A percentile compares a stretch with the other conserved stretches of the same genome.
phyloP scores from a whole-genome alignment of 2,329 filamentous ascomycete species.

The Zasmidium cellare region DNA sequence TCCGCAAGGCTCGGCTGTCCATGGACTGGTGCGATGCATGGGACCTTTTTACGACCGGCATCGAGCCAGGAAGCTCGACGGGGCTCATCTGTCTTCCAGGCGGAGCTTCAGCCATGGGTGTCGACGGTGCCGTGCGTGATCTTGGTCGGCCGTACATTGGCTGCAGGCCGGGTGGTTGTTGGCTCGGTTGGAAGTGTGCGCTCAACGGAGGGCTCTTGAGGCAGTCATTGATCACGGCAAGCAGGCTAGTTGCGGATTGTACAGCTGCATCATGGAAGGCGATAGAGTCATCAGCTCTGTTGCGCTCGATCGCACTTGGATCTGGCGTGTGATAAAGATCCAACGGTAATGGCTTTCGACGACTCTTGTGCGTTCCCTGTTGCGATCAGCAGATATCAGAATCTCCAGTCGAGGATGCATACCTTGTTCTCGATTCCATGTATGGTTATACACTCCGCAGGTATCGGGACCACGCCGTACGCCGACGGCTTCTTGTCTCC shows the following conservation, averaged over 20 bases:
- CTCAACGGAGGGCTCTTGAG: conserved; percentile 41
- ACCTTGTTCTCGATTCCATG: conserved; percentile 10
- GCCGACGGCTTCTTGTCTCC: conserved; percentile 10
- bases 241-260: conserved; percentile 35
- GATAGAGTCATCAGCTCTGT: conserved; percentile 24
- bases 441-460: conserved; percentile 31
- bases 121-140: conserved; percentile 42
- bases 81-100: conserved; percentile 12
- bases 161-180: conserved; percentile 33
- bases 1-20: conserved; percentile 3
- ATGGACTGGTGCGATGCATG: conserved; percentile 3
- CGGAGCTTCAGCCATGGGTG: conserved; percentile 33
- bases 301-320: conserved; percentile 6
- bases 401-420: neutral
- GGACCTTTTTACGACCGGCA: conserved; percentile 3
- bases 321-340: conserved; percentile 19
- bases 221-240: conserved; percentile 45
- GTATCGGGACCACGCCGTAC: conserved; percentile 41
- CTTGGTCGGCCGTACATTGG: conserved; percentile 40
- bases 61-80: conserved; percentile 31
- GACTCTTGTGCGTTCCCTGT: neutral
- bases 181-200: conserved; percentile 29
- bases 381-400: neutral
- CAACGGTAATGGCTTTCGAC: conserved; percentile 28
- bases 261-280: conserved; percentile 34